Percentiles rank a stretch among this genome's conserved stretches.
Evolutionary conservation across 75 land plant genomes (phyloP).

Genomic region (Pseudotsuga menziesii): DNA sequence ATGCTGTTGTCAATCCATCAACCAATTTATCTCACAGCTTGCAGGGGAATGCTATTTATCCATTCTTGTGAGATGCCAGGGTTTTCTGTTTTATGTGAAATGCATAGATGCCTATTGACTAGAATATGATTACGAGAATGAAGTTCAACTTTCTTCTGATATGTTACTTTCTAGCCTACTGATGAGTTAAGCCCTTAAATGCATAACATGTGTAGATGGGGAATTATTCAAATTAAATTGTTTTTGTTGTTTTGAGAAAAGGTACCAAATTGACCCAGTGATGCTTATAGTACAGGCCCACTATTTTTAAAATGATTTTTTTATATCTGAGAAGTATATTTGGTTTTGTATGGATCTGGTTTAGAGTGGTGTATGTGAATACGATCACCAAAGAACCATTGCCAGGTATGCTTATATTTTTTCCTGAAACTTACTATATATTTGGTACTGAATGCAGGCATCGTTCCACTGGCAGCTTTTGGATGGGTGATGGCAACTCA

Average conservation of each 20-base stretch:
- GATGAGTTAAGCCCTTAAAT: not conserved
- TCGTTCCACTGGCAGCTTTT: conserved; percentile 77
- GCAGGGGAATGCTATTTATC: not conserved
- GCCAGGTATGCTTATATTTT: not conserved
- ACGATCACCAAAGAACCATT: not conserved
- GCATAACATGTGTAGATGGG: not conserved
- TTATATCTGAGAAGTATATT: not conserved
- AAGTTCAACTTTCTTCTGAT: not conserved
- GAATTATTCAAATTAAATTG: too few species aligned
- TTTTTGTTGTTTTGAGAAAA: not conserved
- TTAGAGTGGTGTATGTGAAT: not conserved
- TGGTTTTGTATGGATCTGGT: not conserved
- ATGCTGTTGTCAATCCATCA: not conserved
- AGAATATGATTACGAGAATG: not conserved
- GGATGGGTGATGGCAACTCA: conserved; percentile 83
- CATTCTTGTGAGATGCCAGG: not conserved
- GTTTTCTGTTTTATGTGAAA: not conserved
- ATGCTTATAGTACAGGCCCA: not conserved
- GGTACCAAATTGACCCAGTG: not conserved
- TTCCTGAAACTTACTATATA: not conserved
- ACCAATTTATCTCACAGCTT: not conserved
- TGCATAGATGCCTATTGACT: not conserved
- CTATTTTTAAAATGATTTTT: not conserved
- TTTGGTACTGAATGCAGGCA: conserved; percentile 31
- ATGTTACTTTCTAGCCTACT: not conserved